These are phyloP conservation scores for Telfairia occidentalis DNA, from an alignment of 331 rosid species.

Conservation along the genomic window DNA sequence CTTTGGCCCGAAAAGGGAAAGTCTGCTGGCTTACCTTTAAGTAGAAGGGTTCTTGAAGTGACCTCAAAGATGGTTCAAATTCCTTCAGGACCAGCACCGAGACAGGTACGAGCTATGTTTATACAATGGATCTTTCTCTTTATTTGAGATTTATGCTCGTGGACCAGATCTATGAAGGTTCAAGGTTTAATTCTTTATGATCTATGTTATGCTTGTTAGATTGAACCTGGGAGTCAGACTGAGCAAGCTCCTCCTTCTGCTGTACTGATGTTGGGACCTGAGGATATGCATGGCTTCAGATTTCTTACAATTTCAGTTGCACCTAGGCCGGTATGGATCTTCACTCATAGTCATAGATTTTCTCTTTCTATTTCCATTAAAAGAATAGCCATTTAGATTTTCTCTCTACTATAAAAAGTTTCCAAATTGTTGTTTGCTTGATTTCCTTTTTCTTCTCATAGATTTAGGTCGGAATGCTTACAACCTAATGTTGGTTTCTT, in stretches of 20 bases:
- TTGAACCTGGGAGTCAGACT: slow-evolving; percentile 98
- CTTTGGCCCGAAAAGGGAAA: slow-evolving; percentile 85
- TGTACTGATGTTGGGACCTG: slow-evolving; percentile 69
- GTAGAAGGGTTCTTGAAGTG: slow-evolving; percentile 66
- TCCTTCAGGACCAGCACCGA: slow-evolving; percentile 98
- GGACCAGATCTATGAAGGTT: background rate
- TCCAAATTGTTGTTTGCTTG: background rate
- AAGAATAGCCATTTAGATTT: slow-evolving; percentile 1
- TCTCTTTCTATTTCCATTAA: slow-evolving; percentile 9
- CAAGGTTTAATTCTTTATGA: slow-evolving; percentile 10
- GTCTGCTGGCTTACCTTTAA: slow-evolving; percentile 40
- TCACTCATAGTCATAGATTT: slow-evolving; percentile 12
- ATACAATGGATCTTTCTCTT: background rate
- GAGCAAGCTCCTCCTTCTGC: slow-evolving; percentile 97
- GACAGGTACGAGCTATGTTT: slow-evolving; percentile 43
- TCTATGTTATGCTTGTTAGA: slow-evolving; percentile 30
- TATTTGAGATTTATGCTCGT: background rate
- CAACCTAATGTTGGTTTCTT: background rate
- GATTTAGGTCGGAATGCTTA: background rate
- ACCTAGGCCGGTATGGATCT: slow-evolving; percentile 82
- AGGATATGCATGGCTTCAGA: slow-evolving; percentile 86
- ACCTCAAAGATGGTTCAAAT: slow-evolving; percentile 84
- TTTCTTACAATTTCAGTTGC: slow-evolving; percentile 94
- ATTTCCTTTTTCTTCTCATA: background rate
- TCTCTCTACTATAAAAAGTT: slow-evolving; percentile 2